Evolutionary conservation across 495 filamentous ascomycete genomes (phyloP), one percentile per base, ranked within the genome.

Genomic region (Tetracladium marchalianum): DNA sequence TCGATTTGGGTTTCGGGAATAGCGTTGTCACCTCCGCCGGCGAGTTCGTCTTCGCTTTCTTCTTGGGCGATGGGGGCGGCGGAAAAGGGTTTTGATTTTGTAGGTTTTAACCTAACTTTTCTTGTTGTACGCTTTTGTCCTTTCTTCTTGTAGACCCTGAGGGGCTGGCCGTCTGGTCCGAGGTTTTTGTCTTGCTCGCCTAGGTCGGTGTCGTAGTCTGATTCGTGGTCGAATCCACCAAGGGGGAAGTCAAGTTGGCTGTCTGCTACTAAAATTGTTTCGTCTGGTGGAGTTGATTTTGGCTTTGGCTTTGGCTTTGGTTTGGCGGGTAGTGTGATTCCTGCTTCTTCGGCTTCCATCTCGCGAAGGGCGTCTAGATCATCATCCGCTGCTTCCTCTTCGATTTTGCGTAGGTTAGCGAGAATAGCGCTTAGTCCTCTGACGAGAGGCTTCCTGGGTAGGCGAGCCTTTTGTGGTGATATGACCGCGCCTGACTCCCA

Each of bases 81-180:
- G 35, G 46, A 52, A 38, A 35, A 11, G 3, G 72, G 72, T 31
- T 72, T 66, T 39, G 50, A 24, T 9, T 53, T 49, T 9, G 16
- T 66, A 12, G 74, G 74, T 39, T 57, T 78, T 80, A 94, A 90
- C 34, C 76, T 84, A n/a, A 84, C 78, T 34, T 74, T 63, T 41
- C 84, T 70, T 2, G 90, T 95, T 31, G 84, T 87, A 35, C 90
- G 75, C 65, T 97, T 97, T 58, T 87, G 80, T 0, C 90, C 90
- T 63, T 82, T 87, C 73, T 97, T 97, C 68, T 95, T 95, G 68
- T 81, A 95, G 2, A 76, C 63, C 41, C 73, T 77, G 15, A 76
- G 55, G 0, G 76, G 72, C 10, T 70, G 65, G 1, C 75, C 76
- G 36, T 71, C 67, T 2, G 69, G 49, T 24, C 50, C 52, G 40